Conservation (phyloP, 495 filamentous ascomycete genomes). For the Hapsidospora chrysogenum region DNA sequence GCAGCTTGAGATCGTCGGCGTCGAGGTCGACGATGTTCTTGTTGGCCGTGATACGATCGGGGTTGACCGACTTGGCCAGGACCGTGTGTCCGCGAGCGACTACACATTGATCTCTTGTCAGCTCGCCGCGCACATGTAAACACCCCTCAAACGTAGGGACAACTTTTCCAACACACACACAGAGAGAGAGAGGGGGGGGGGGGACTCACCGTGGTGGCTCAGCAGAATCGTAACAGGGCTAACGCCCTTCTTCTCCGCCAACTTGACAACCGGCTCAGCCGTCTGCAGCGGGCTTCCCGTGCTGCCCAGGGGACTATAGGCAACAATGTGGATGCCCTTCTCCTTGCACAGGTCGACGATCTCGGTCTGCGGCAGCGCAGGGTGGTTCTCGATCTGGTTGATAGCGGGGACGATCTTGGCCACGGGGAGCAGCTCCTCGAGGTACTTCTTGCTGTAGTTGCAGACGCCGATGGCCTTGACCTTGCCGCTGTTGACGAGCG, state of each 20-base stretch:
- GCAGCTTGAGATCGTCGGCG: conserved; percentile 43
- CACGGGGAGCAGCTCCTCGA: conserved; percentile 54
- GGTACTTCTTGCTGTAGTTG: conserved; percentile 61
- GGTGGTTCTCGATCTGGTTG: conserved; percentile 89
- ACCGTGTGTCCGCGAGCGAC: conserved; percentile 58
- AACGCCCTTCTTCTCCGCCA: conserved; percentile 54
- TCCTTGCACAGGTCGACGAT: conserved; percentile 59
- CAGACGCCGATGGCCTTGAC: conserved; percentile 63
- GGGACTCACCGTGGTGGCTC: conserved; percentile 53
- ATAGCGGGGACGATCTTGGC: conserved; percentile 56
- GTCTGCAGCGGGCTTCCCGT: conserved; percentile 58
- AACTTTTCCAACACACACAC: not conserved
- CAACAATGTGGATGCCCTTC: conserved; percentile 61
- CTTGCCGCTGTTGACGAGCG: conserved; percentile 49
- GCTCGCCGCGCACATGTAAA: not conserved
- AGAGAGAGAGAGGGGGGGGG: not conserved
- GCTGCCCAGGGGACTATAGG: conserved; percentile 62
- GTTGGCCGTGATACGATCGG: conserved; percentile 59
- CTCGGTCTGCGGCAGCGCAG: conserved; percentile 69
- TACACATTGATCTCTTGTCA: too few relatives aligned
- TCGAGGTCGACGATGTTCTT: conserved; percentile 51
- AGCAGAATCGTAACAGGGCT: conserved; percentile 45
- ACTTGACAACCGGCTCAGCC: conserved; percentile 47
- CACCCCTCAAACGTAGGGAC: conserved; percentile 9
- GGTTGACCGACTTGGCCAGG: conserved; percentile 64